Evolutionary conservation across 169 alveolate species (phyloP).

Genomic region (Cyclospora cayetanensis): DNA sequence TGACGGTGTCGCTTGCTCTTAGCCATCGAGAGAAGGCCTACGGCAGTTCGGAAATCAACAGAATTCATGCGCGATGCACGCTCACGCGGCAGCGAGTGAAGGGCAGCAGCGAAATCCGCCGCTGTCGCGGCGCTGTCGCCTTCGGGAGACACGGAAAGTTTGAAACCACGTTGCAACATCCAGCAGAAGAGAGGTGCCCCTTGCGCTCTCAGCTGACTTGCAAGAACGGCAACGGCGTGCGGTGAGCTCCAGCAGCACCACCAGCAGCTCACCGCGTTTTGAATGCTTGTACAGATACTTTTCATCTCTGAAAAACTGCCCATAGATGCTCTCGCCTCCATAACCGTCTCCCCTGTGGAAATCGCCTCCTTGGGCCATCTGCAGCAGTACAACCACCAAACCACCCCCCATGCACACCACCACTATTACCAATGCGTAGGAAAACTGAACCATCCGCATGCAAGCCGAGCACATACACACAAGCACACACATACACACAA

Average conservation of each 20-base stretch:
- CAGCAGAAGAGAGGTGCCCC: neutral
- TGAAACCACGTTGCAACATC: neutral
- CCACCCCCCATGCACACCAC: neutral
- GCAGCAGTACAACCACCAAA: neutral
- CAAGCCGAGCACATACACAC: no score
- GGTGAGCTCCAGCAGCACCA: neutral
- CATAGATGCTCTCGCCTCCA: conserved; percentile 89
- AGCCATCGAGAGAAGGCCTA: conserved; percentile 88
- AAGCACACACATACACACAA: no score
- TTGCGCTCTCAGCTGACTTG: neutral
- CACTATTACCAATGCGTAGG: neutral
- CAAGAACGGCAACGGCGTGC: neutral
- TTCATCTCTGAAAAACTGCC: conserved; percentile 87
- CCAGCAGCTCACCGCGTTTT: conserved; percentile 74
- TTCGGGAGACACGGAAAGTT: neutral
- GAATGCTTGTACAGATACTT: conserved; percentile 82
- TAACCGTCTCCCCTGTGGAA: conserved; percentile 87
- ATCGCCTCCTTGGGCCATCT: conserved; percentile 92
- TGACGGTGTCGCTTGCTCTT: conserved; percentile 82
- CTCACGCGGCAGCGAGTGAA: no score
- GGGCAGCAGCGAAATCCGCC: neutral
- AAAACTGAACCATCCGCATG: neutral
- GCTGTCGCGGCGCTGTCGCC: no score
- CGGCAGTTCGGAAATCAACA: no score
- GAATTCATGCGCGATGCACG: no score